Evolutionary conservation across 495 filamentous ascomycete genomes (phyloP).

Genomic region (Talaromyces borbonicus): DNA sequence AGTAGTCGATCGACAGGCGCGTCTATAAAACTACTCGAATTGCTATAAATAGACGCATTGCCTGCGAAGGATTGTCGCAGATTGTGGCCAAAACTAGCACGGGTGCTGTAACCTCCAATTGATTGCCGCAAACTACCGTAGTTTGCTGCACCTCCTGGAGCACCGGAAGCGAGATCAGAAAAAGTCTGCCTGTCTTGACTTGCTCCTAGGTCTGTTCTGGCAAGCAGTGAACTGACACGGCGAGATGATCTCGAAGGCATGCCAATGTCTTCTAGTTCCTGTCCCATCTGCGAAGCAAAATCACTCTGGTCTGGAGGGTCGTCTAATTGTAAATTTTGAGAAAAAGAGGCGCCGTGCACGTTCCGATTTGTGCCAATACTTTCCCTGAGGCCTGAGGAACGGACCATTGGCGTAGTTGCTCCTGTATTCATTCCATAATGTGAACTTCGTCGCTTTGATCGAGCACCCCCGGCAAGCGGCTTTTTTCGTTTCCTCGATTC

Average conservation of each 20-base stretch:
- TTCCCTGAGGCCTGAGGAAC: slow-evolving; percentile 37
- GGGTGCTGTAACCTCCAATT: slow-evolving; percentile 56
- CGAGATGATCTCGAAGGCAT: slow-evolving; percentile 66
- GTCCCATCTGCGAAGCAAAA: slow-evolving; percentile 64
- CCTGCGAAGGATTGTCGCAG: slow-evolving; percentile 29
- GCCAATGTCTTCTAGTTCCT: slow-evolving; percentile 60
- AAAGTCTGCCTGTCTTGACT: slow-evolving; percentile 67
- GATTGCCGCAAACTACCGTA: slow-evolving; percentile 60
- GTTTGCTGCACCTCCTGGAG: slow-evolving; percentile 32
- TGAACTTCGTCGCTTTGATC: slow-evolving; percentile 72
- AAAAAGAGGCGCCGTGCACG: slow-evolving; percentile 23
- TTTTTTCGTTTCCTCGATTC: slow-evolving; percentile 33
- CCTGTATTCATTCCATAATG: slow-evolving; percentile 71
- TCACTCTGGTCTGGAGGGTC: slow-evolving; percentile 40
- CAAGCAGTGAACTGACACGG: slow-evolving; percentile 83
- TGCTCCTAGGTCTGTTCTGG: slow-evolving; percentile 77
- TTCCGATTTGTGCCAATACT: slow-evolving; percentile 44
- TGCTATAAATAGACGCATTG: slow-evolving; percentile 32
- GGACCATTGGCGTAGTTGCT: slow-evolving; percentile 63
- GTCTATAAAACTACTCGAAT: slow-evolving; percentile 47
- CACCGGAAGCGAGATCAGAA: slow-evolving; percentile 52
- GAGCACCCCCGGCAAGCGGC: slow-evolving; percentile 35
- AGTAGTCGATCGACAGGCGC: slow-evolving; percentile 61
- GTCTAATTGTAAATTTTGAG: slow-evolving; percentile 27
- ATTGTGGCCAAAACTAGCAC: slow-evolving; percentile 49